Evolutionary conservation across 306 rosid species (phyloP).

Genomic region (Cajanus cajan): DNA sequence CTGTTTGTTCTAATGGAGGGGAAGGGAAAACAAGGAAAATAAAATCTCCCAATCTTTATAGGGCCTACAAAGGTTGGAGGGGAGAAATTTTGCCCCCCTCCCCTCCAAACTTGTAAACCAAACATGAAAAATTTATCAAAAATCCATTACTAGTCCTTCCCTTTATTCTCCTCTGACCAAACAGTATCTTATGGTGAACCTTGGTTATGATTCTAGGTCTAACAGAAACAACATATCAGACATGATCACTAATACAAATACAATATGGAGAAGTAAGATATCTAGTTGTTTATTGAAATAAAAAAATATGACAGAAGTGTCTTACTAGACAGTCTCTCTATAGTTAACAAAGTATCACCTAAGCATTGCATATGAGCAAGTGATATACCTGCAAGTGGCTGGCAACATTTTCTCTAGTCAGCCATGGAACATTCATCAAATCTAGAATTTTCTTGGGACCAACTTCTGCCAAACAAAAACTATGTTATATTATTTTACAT

Average conservation of each 20-base stretch:
- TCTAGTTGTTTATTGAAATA: not conserved
- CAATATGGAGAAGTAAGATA: not conserved
- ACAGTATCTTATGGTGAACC: not conserved
- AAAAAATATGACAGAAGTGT: not conserved
- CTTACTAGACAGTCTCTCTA: not conserved
- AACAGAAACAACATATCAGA: not conserved
- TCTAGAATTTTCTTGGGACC: conserved; percentile 92
- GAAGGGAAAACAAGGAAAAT: not conserved
- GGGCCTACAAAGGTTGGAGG: not conserved
- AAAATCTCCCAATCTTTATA: not conserved
- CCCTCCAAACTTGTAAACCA: not conserved
- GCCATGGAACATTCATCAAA: conserved; percentile 81
- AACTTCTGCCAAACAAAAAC: conserved; percentile 72
- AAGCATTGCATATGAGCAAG: conserved; percentile 16
- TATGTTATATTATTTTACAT: conserved; percentile 37
- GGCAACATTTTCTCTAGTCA: conserved; percentile 83
- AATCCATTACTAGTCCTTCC: not conserved
- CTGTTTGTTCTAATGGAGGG: not conserved
- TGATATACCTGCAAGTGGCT: conserved; percentile 83
- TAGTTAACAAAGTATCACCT: conserved; percentile 2
- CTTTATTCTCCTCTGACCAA: not conserved
- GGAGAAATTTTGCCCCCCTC: not conserved
- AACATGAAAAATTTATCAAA: not conserved
- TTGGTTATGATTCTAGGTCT: not conserved
- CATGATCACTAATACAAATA: not conserved